A percentile compares a stretch with the other conserved stretches of the same genome.
These are phyloP conservation scores for Tympanopsis confertula DNA, from an alignment of 2,329 filamentous ascomycete genomes.

Conservation along the genomic window DNA sequence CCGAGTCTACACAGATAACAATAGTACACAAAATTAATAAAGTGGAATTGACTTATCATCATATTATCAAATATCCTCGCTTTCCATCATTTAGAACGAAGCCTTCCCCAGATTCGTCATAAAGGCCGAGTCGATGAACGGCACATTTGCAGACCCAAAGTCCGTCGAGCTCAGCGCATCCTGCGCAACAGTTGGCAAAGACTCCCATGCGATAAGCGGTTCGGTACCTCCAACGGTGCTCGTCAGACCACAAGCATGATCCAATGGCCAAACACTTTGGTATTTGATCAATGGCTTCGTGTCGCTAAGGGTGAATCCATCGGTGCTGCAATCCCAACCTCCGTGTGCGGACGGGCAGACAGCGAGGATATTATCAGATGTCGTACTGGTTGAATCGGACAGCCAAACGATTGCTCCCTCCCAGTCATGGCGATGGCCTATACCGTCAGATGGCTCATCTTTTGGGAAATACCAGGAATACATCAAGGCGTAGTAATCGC, in stretches of 20 bases:
- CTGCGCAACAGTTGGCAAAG: slow-evolving; percentile 18
- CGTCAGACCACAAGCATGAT: slow-evolving; percentile 25
- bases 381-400: slow-evolving; percentile 11
- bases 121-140: slow-evolving; percentile 20
- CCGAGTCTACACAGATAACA: too few relatives aligned
- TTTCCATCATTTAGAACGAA: neutral
- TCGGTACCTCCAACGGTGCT: slow-evolving; percentile 20
- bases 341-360: slow-evolving; percentile 25
- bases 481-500: slow-evolving; percentile 22
- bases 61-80: too few relatives aligned
- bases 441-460: slow-evolving; percentile 21
- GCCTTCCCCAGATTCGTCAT: slow-evolving; percentile 4
- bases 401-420: slow-evolving; percentile 21
- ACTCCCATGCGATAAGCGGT: slow-evolving; percentile 30
- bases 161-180: slow-evolving; percentile 21
- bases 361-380: slow-evolving; percentile 17
- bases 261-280: slow-evolving; percentile 13
- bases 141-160: slow-evolving; percentile 27
- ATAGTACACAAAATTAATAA: too few relatives aligned
- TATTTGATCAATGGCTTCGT: slow-evolving; percentile 17
- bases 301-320: slow-evolving; percentile 5
- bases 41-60: too few relatives aligned
- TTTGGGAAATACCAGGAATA: slow-evolving; percentile 34
- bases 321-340: slow-evolving; percentile 14
- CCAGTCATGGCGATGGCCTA: slow-evolving; percentile 27